Evolutionary conservation across 768 basidiomycete species (phyloP), one percentile per base, ranked within the genome.

Genomic region (Suillus subalutaceus): DNA sequence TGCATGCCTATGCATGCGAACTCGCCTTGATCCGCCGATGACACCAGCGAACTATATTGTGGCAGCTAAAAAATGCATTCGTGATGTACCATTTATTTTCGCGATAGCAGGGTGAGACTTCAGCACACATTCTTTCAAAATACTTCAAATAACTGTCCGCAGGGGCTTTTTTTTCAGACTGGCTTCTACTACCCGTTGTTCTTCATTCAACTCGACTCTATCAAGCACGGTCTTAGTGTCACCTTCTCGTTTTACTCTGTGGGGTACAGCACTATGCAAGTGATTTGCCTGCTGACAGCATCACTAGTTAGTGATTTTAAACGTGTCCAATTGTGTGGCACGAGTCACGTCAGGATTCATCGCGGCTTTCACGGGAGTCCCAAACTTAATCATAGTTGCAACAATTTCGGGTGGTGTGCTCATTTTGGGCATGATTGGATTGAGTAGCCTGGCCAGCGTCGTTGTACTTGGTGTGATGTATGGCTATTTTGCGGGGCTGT

Each of bases 241-340:
- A 72, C 70, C 37, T 71, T 87, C 4, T 82, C 86, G 0, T 86
- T 87, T 67, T 86, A 86, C 67, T 79, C 79, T 35, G 85, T 85
- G 65, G 23, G 77, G 23, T 52, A 61, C 46, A 26, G 40, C 41
- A 3, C 37, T 46, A 37, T 38, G 20, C n/a, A 18, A 41, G 4
- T 35, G 12, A n/a, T 15, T 26, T 10, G 4, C 66, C 32, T 20
- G 35, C 20, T 40, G 64, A 48, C 41, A 16, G n/a, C 55, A 55
- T 2, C 53, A 59, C 16, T 46, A 78, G 77, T 43, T 79, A 35
- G 65, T 78, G 9, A 76, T 79, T 62, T 68, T 78, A 59, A 78
- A 78, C 65, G 72, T 62, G 0, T 71, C 71, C 8, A 71, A 67
- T 66, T 66, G 73, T 40, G 13, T 75, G n/a, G 80, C 79, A 12